phyloP scores from a whole-genome alignment of 305 asterid genomes.

The Fraxinus angustifolia region DNA sequence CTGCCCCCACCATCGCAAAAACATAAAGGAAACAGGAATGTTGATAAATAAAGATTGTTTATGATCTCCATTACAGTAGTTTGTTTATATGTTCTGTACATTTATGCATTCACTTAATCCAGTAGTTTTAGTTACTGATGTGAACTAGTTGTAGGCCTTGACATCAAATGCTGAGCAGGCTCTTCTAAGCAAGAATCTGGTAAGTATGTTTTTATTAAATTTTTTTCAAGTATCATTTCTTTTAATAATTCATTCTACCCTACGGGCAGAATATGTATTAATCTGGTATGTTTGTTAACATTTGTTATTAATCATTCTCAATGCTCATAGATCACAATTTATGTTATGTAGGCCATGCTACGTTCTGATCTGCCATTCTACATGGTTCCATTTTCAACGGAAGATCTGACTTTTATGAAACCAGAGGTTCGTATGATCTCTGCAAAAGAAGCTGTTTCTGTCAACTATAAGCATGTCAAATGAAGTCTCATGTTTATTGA shows the following conservation, averaged over 20 bases:
- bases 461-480: background rate
- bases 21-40: background rate
- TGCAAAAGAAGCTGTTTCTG: constrained; percentile 3
- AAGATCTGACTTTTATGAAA: constrained; percentile 59
- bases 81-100: constrained; percentile 3
- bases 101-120: background rate
- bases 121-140: constrained; percentile 14
- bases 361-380: constrained; percentile 90
- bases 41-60: background rate
- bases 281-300: constrained; percentile 51
- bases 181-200: constrained; percentile 85
- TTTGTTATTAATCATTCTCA: constrained; percentile 16
- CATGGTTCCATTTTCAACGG: constrained; percentile 81
- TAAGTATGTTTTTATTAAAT: constrained; percentile 33
- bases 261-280: background rate
- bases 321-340: constrained; percentile 27
- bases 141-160: constrained; percentile 52
- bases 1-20: background rate
- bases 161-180: constrained; percentile 78
- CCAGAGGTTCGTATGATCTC: constrained; percentile 66
- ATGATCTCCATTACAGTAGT: background rate
- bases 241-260: background rate
- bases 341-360: constrained; percentile 63
- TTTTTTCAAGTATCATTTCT: background rate
- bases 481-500: background rate